Base-by-base conservation (phyloP, 2,329 filamentous ascomycete genomes). In the Trichoderma harzianum region DNA sequence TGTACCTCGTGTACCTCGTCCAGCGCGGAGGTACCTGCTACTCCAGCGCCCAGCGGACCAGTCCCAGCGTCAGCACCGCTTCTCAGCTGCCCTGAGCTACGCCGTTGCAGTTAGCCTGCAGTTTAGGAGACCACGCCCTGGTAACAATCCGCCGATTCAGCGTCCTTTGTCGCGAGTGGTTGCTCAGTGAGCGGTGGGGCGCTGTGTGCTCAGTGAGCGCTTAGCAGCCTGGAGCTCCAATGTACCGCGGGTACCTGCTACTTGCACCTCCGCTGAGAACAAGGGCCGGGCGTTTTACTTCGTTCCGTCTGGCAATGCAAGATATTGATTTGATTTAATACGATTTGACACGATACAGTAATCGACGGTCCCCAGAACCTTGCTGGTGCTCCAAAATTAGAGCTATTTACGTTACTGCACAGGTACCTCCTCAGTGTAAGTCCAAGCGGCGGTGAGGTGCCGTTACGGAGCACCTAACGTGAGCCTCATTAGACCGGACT, bases 171-270 rank as follows among this genome's bases (percentile, higher is more conserved):
- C 66, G 12, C 47, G 26, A 58, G 60, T 65, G 71, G 71, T 72
- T 70, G 71, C 71, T 72, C 51, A 72, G 71, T 70, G 66, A 70
- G 57, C 32, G 21, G 71, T 72, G 71, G 71, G 47, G 71, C 57
- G 3, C n/a, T n/a, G 11, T 43, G 71, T 70, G 67, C 51, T 53
- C 71, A 65, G 71, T 72, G 60, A 60, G 71, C 71, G 71, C 67
- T 72, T 72, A 72, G 71, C 24, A 43, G 71, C 60, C 32, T 63
- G 18, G 53, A 69, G 64, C 58, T 24, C 36, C 47, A 65, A 66
- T 12, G 68, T 47, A 62, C 34, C 47, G 8, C 21, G 39, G 43
- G 61, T 67, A 71, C 55, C 62, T 14, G 28, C 36, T 53, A 60
- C 67, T 47, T 61, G n/a, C 30, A 39, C 53, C 10, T 58, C 55